These are phyloP conservation scores for Russula dissimulans DNA, from an alignment of 768 basidiomycete species.

Conservation along the genomic window DNA sequence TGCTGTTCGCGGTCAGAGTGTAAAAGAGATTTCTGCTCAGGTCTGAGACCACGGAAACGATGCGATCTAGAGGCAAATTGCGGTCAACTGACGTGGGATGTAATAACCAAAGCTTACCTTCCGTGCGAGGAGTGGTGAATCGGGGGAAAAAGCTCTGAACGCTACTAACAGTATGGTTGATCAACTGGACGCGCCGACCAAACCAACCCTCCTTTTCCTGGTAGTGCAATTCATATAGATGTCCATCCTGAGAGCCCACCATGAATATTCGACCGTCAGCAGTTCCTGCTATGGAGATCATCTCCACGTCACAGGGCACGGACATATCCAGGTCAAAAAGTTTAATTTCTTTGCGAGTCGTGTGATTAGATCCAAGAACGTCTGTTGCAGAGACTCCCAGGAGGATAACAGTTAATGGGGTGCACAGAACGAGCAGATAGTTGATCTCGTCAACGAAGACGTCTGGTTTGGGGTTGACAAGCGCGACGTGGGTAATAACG, in stretches of 20 bases:
- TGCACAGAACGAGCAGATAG: conserved; percentile 82
- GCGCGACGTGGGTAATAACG: conserved; percentile 78
- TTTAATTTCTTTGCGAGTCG: conserved; percentile 60
- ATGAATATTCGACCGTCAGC: conserved; percentile 85
- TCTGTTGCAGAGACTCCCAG: conserved; percentile 64
- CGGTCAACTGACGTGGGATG: not conserved
- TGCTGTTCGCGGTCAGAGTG: conserved; percentile 56
- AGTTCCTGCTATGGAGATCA: conserved; percentile 77
- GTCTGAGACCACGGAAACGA: conserved; percentile 61
- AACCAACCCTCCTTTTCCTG: conserved; percentile 90
- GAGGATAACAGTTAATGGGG: conserved; percentile 71
- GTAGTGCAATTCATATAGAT: conserved; percentile 88
- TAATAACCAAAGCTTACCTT: conserved; percentile 42
- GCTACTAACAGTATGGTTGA: conserved; percentile 79
- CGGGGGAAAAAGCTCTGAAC: conserved; percentile 74
- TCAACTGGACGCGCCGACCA: conserved; percentile 71
- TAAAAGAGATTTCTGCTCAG: conserved; percentile 64
- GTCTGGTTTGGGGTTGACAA: conserved; percentile 75
- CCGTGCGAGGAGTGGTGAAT: conserved; percentile 49
- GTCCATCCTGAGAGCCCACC: conserved; percentile 76
- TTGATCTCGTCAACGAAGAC: conserved; percentile 93
- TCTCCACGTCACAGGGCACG: conserved; percentile 69
- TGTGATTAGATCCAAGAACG: conserved; percentile 31
- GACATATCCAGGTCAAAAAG: conserved; percentile 87
- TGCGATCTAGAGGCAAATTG: conserved; percentile 45